A percentile compares a stretch with the other conserved stretches of the same genome.
Conservation (phyloP, 441 rosid genomes). For the Brassica balearica region DNA sequence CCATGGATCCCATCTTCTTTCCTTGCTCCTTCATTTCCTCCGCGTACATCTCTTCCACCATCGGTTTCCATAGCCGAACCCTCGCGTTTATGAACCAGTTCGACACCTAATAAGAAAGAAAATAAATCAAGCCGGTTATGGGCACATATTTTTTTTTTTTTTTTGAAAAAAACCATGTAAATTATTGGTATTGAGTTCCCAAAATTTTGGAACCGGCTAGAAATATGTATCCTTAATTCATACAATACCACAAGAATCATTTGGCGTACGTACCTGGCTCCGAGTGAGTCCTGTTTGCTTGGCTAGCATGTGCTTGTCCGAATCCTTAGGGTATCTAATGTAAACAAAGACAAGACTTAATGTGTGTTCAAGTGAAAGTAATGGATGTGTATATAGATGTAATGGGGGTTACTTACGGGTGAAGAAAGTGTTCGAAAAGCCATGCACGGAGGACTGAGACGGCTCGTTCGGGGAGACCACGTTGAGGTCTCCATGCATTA, state of each 20-base stretch:
- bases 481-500: slow-evolving; percentile 88
- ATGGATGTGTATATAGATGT: background rate
- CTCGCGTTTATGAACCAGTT: slow-evolving; percentile 86
- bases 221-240: no score
- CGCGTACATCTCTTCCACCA: slow-evolving; percentile 81
- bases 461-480: slow-evolving; percentile 76
- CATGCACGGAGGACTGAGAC: slow-evolving; percentile 81
- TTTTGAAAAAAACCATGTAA: no score
- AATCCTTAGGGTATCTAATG: slow-evolving; percentile 81
- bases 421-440: slow-evolving; percentile 86
- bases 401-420: slow-evolving; percentile 57
- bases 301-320: slow-evolving; percentile 75
- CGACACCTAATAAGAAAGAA: slow-evolving; percentile 54
- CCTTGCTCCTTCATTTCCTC: slow-evolving; percentile 74
- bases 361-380: background rate
- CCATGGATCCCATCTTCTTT: slow-evolving; percentile 60
- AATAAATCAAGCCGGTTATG: background rate
- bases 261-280: slow-evolving; percentile 59
- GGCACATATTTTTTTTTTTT: no score
- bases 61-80: slow-evolving; percentile 82
- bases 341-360: slow-evolving; percentile 31
- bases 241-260: background rate
- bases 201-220: no score
- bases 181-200: no score
- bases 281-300: slow-evolving; percentile 81